Percentiles rank a stretch among this genome's conserved stretches.
Evolutionary conservation across 345 rosid species (phyloP).

Genomic region (Corchorus capsularis): DNA sequence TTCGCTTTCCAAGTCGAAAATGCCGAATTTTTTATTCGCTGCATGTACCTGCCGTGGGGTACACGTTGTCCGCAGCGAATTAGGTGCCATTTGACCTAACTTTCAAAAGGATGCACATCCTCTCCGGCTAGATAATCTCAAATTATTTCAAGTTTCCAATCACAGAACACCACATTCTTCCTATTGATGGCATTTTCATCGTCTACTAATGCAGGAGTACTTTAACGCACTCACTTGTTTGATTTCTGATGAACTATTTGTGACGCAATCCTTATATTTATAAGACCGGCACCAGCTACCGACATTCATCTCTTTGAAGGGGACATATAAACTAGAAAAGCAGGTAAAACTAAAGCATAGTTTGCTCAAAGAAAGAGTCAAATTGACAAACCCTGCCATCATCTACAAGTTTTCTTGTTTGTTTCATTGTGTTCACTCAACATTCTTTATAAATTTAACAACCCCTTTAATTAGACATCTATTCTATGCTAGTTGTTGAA

Average conservation of each 20-base stretch:
- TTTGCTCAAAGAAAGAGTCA: slow-evolving; percentile 8
- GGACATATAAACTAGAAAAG: neutral
- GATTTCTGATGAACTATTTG: neutral
- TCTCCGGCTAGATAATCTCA: slow-evolving; percentile 22
- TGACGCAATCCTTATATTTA: neutral
- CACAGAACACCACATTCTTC: neutral
- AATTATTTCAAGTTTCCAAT: slow-evolving; percentile 23
- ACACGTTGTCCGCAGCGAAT: slow-evolving; percentile 33
- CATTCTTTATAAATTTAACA: neutral
- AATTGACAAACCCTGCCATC: neutral
- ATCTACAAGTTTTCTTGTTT: neutral
- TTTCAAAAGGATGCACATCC: slow-evolving; percentile 17
- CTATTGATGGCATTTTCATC: neutral
- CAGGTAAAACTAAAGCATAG: slow-evolving; percentile 11
- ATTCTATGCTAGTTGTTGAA: neutral
- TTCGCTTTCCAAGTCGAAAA: slow-evolving; percentile 29
- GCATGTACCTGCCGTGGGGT: slow-evolving; percentile 37
- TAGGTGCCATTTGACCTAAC: slow-evolving; percentile 53
- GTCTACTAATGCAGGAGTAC: slow-evolving; percentile 2
- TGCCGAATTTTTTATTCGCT: slow-evolving; percentile 20
- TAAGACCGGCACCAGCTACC: neutral
- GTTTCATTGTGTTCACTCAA: neutral
- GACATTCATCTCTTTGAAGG: slow-evolving; percentile 16
- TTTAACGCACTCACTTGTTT: neutral
- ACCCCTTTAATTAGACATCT: neutral